Evolutionary conservation across 768 basidiomycete species (phyloP).

Genomic region (Amanita rimosa): DNA sequence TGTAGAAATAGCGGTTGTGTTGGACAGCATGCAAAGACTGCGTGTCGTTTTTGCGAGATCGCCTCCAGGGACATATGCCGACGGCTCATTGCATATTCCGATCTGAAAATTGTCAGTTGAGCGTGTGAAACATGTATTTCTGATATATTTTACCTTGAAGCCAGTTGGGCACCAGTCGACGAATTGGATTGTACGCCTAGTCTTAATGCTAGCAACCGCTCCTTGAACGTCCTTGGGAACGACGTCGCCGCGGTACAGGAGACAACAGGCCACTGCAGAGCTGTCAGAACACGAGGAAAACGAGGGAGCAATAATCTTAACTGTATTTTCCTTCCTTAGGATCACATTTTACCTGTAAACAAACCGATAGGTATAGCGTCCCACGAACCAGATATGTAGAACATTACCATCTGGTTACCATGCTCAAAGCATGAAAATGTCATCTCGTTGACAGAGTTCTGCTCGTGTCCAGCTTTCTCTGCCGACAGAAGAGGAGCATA

Average conservation of each 20-base stretch:
- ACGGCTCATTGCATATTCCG: constrained; percentile 95
- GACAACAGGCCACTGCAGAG: constrained; percentile 74
- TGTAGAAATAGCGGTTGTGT: constrained; percentile 86
- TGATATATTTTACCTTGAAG: constrained; percentile 43
- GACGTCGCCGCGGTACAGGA: constrained; percentile 92
- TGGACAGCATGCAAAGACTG: constrained; percentile 95
- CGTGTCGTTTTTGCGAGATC: constrained; percentile 92
- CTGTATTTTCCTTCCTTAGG: constrained; percentile 99
- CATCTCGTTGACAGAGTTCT: constrained; percentile 97
- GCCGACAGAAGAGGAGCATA: constrained; percentile 90
- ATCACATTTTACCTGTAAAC: constrained; percentile 52
- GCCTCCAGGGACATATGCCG: constrained; percentile 85
- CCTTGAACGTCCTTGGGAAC: constrained; percentile 93
- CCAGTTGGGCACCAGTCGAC: constrained; percentile 99
- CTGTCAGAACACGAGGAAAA: constrained; percentile 9
- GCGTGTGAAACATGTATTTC: neutral
- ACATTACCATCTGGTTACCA: constrained; percentile 81
- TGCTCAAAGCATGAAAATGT: constrained; percentile 96
- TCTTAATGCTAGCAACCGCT: constrained; percentile 91
- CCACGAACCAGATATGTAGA: neutral
- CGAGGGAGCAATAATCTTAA: constrained; percentile 27
- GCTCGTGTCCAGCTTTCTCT: constrained; percentile 92
- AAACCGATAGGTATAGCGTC: neutral
- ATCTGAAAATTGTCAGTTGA: constrained; percentile 32
- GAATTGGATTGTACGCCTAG: constrained; percentile 95